Percentiles rank a stretch among this genome's conserved stretches.
Evolutionary conservation across 108 stramenopile species (phyloP).

Genomic region (Schizochytrium sp.): DNA sequence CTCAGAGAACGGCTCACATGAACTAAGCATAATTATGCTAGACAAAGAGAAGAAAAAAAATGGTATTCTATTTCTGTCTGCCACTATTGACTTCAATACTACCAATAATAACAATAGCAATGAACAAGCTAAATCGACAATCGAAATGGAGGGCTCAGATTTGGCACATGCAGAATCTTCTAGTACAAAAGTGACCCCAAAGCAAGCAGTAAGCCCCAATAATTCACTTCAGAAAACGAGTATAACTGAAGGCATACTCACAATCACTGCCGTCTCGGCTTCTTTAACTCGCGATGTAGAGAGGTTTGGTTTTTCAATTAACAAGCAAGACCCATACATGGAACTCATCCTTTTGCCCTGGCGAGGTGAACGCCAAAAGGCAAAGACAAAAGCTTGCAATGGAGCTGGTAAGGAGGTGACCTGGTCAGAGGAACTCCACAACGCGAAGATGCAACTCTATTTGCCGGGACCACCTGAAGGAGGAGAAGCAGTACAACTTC

Average conservation of each 20-base stretch:
- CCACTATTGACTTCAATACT: neutral
- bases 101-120: neutral
- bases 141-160: neutral
- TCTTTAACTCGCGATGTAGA: too few species aligned
- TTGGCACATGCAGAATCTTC: neutral
- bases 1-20: neutral
- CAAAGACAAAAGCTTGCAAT: constrained; percentile 8
- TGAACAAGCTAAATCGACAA: too few species aligned
- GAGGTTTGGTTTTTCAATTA: neutral
- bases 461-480: too few species aligned
- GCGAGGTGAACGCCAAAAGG: neutral
- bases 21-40: neutral
- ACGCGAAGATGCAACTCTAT: too few species aligned
- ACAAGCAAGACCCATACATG: constrained; percentile 25
- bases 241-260: neutral
- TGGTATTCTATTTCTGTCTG: constrained; percentile 34
- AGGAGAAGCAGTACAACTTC: too few species aligned
- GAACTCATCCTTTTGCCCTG: neutral
- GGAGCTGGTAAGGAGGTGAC: neutral
- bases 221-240: neutral
- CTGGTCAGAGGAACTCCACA: too few species aligned
- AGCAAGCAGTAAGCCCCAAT: neutral
- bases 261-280: neutral
- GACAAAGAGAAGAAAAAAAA: neutral
- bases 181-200: neutral